phyloP scores from a whole-genome alignment of 129 eudicot species.

The Lactuca saligna region DNA sequence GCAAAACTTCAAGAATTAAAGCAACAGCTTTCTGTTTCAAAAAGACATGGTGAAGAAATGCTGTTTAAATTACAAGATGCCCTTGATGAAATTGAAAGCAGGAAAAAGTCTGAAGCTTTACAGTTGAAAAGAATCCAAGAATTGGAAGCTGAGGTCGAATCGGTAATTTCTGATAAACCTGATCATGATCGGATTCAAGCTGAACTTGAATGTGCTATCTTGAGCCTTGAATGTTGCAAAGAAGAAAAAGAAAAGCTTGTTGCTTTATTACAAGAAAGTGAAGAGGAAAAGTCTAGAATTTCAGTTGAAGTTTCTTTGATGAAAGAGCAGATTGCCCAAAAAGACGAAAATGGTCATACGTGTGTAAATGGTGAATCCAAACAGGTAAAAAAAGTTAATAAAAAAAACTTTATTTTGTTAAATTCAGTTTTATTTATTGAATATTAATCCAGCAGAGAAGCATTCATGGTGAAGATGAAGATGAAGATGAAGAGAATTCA shows the following conservation, averaged over 20 bases:
- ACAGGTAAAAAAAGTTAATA: neutral
- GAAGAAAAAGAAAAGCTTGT: constrained; percentile 87
- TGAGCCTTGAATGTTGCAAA: constrained; percentile 93
- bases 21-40: constrained; percentile 79
- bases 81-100: constrained; percentile 68
- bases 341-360: constrained; percentile 30
- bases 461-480: neutral
- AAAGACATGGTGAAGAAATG: constrained; percentile 90
- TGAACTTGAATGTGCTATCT: constrained; percentile 75
- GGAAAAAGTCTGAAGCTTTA: constrained; percentile 70
- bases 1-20: constrained; percentile 68
- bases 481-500: constrained; percentile 22
- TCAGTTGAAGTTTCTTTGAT: constrained; percentile 43
- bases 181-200: constrained; percentile 74
- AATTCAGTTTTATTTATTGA: constrained; percentile 1
- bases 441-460: constrained; percentile 28
- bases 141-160: constrained; percentile 61
- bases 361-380: constrained; percentile 11
- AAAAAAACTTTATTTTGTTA: constrained; percentile 1
- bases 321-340: constrained; percentile 34
- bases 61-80: constrained; percentile 84
- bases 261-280: constrained; percentile 51
- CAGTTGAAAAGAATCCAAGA: constrained; percentile 66
- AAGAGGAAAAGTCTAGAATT: constrained; percentile 47
- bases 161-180: constrained; percentile 52